Evolutionary conservation across 257 asterid species (phyloP).

Genomic region (Solanum appendiculatum): DNA sequence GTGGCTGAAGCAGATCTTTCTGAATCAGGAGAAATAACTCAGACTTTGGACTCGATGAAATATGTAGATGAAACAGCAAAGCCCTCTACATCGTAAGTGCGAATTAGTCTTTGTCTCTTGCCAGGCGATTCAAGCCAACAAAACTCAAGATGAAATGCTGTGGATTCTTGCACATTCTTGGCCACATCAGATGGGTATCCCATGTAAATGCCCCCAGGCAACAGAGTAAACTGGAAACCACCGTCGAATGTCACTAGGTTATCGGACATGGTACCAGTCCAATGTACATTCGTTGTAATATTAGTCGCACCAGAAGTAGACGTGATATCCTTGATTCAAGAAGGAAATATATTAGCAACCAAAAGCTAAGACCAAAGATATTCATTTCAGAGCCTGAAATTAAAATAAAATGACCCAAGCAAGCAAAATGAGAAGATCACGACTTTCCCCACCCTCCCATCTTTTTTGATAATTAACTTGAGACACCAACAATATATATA

Average conservation of each 20-base stretch:
- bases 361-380: neutral
- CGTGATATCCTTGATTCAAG: conserved; percentile 45
- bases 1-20: neutral
- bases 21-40: conserved; percentile 10
- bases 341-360: neutral
- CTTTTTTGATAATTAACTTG: neutral
- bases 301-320: conserved; percentile 32
- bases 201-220: conserved; percentile 88
- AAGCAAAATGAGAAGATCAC: neutral
- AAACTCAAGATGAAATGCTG: conserved; percentile 76
- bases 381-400: neutral
- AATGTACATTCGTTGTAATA: conserved; percentile 67
- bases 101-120: conserved; percentile 75
- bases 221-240: conserved; percentile 60
- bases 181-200: conserved; percentile 77
- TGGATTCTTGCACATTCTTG: conserved; percentile 69
- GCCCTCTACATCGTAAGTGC: conserved; percentile 87
- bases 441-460: neutral
- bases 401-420: neutral
- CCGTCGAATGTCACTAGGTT: conserved; percentile 55
- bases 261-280: conserved; percentile 64
- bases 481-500: neutral
- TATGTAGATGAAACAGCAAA: conserved; percentile 80
- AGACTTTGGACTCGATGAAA: conserved; percentile 60
- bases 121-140: conserved; percentile 82